phyloP scores from a whole-genome alignment of 805 yeast species.

The Kodamaea laetipori region DNA sequence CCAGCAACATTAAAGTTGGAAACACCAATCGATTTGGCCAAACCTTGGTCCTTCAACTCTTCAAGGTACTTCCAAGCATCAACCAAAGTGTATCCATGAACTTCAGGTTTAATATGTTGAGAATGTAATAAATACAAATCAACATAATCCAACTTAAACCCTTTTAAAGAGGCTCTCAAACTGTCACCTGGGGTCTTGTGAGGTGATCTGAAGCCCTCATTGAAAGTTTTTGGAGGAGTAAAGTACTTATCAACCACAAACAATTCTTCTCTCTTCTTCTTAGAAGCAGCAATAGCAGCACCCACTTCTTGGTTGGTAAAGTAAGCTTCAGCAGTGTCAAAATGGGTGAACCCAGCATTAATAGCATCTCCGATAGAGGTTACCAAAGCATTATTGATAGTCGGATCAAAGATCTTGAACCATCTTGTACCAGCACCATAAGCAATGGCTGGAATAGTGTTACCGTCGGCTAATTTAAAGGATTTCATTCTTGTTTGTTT shows the following conservation, averaged over 20 bases:
- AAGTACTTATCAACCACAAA: conserved; percentile 63
- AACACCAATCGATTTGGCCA: conserved; percentile 75
- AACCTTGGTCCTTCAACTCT: conserved; percentile 59
- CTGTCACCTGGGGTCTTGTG: conserved; percentile 41
- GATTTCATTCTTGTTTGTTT: neutral
- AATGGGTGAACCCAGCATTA: conserved; percentile 54
- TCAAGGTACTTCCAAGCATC: conserved; percentile 76
- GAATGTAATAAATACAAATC: conserved; percentile 55
- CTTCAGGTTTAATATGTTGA: conserved; percentile 37
- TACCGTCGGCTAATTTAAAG: conserved; percentile 25
- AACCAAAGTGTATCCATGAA: conserved; percentile 39
- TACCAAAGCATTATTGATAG: conserved; percentile 35
- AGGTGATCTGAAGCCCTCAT: conserved; percentile 8
- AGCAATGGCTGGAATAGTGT: conserved; percentile 44
- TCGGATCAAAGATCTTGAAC: conserved; percentile 33
- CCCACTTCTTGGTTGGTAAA: conserved; percentile 60
- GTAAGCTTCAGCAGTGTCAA: conserved; percentile 68
- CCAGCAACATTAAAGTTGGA: conserved; percentile 75
- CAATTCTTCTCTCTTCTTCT: conserved; percentile 43
- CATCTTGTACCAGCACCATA: conserved; percentile 47
- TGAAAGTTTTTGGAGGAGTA: conserved; percentile 22
- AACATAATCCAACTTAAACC: conserved; percentile 46
- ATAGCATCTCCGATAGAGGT: conserved; percentile 50
- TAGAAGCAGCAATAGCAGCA: conserved; percentile 46
- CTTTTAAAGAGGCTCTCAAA: conserved; percentile 39